Base-by-base conservation (phyloP, 2,329 filamentous ascomycete species). In the Fusarium verrucosum region DNA sequence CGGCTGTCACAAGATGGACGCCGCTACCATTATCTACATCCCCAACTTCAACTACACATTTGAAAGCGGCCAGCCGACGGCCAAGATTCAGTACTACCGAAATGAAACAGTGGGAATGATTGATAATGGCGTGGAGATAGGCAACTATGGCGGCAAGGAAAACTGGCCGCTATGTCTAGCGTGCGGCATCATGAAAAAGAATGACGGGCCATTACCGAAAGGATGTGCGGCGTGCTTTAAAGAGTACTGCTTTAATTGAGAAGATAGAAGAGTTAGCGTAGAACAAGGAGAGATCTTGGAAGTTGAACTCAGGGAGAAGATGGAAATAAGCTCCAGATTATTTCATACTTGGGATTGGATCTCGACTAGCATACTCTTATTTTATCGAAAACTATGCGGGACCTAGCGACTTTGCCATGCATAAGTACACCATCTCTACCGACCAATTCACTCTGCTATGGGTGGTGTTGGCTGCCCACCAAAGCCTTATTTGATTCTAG, bases 41-140 rank as follows among this genome's bases (percentile, higher is more conserved):
- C 52, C 52, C 8, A 56, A 56, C 38, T 56, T 26, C 17, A 56
- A 56, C 25, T 56, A 56, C n/a, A 56, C 52, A 1, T 56, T 22
- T 5, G 32, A 23, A 37, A 56, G 52, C 9, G 52, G 46, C 0
- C 46, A 52, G n/a, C 22, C 52, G 2, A 56, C 52, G 5, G 32
- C 25, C 3, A 56, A 52, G 38, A 56, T 56, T 5, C 52, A 56
- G 14, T 56, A 56, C 22, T 13, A 26, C 20, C 32, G 20, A 0
- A 56, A 56, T 5, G 52, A 52, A 22, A 52, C 46, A 1, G 32
- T 52, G 1, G 38, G 46, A 5, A 56, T 56, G 52, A 56, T 56
- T 19, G 13, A 20, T 3, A 56, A 56, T 30, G 52, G 52, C 4
- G 52, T 56, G 0, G 46, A 52, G 10, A 38, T 56, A 3, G 52